phyloP scores from a whole-genome alignment of 345 rosid genomes.

The Linum trigynum region DNA sequence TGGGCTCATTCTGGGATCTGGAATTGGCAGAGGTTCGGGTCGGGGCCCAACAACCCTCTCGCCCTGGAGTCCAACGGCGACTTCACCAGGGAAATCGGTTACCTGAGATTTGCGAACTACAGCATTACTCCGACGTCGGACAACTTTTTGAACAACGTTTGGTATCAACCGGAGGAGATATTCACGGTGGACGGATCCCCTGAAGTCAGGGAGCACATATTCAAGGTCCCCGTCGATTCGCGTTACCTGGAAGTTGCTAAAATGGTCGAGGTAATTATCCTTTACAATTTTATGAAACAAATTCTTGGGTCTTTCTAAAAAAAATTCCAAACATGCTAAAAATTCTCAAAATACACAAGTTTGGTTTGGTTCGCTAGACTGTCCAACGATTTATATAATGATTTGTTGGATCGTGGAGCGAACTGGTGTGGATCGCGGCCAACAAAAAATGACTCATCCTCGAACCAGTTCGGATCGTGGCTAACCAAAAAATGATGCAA shows the following conservation, averaged over 20 bases:
- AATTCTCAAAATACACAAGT: too few relatives aligned
- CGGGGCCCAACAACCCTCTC: slow-evolving; percentile 40
- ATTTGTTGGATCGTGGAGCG: too few relatives aligned
- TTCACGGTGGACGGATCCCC: slow-evolving; percentile 56
- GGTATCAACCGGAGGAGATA: slow-evolving; percentile 80
- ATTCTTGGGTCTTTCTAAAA: too few relatives aligned
- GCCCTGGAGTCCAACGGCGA: slow-evolving; percentile 61
- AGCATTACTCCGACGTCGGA: slow-evolving; percentile 17
- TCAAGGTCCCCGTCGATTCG: slow-evolving; percentile 55
- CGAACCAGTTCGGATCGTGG: too few relatives aligned
- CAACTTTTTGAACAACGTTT: slow-evolving; percentile 48
- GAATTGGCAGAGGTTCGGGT: slow-evolving; percentile 77
- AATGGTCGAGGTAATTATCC: slow-evolving; percentile 32
- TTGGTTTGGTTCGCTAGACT: too few relatives aligned
- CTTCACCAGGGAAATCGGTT: slow-evolving; percentile 54
- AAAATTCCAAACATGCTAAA: too few relatives aligned
- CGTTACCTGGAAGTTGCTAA: slow-evolving; percentile 34
- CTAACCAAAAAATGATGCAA: too few relatives aligned
- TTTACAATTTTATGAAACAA: too few relatives aligned
- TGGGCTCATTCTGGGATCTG: slow-evolving; percentile 82
- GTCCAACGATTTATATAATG: too few relatives aligned
- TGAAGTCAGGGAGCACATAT: slow-evolving; percentile 49
- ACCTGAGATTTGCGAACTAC: slow-evolving; percentile 33
- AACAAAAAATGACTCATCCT: too few relatives aligned
- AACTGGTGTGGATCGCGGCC: too few relatives aligned